Evolutionary conservation across 805 yeast genomes (phyloP), one percentile per base, ranked within the genome.

Genomic region (Saccharomycopsis javanensis): DNA sequence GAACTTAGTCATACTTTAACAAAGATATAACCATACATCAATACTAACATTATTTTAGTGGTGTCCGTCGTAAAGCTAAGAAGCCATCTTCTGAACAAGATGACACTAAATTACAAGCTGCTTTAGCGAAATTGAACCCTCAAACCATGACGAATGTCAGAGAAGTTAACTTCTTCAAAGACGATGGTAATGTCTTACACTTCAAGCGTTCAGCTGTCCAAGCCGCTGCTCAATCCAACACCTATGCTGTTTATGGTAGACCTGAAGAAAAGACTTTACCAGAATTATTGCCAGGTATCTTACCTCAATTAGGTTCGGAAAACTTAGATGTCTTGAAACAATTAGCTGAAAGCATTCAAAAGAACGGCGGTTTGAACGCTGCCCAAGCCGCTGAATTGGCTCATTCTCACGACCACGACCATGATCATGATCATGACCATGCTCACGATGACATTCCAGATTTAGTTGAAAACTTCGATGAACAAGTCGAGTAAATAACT

Each of bases 131-230:
- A 78, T 79, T 92, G 72, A 85, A 87, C 75, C 95, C 91, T 64
- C 88, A 86, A 75, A 86, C 89, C 68, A 76, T 92, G 67, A 90
- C 86, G 65, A 89, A 87, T 69, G 85, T 92, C 68, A 96, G 89
- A 73, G 97, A 92, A 79, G 98, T 96, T 69, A 92, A 91, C 83
- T 88, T 92, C 80, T 91, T 94, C 87, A 86, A 80, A 75, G 96
- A 89, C 64, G 97, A 92, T 74, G 97, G 97, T 71, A 86, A 85
- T 71, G 97, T 94, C 64, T 78, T 92, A 75, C 97, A 92, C 79
- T 89, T 94, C 82, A 83, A 87, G 80, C 86, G 94, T 75, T 97
- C 94, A 65, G 95, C 94, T 76, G 94, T 91, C 64, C 97, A 92
- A 79, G 88, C 88, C 66, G 89, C 97, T 67, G 83, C 88, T 67